These are phyloP conservation scores for Hymenoscyphus fraxineus DNA, from an alignment of 2,329 filamentous ascomycete genomes.

Conservation along the genomic window DNA sequence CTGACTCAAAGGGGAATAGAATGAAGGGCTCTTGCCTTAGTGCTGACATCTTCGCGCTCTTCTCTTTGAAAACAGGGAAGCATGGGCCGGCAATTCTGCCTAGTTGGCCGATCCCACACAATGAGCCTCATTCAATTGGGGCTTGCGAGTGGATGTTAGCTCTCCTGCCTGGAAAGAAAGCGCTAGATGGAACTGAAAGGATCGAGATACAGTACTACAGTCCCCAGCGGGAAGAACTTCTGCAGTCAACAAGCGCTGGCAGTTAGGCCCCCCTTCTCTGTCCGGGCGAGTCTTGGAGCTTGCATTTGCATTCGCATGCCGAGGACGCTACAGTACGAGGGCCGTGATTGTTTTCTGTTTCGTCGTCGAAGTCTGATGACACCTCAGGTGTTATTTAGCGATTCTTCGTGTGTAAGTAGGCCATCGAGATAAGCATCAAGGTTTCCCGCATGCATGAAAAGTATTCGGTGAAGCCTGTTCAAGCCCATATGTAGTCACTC, in stretches of 20 bases:
- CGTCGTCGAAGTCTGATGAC: slow-evolving; percentile 1
- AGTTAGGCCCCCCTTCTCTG: neutral
- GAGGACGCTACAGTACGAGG: neutral
- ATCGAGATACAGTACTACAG: neutral
- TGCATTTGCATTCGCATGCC: neutral
- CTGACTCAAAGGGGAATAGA: neutral
- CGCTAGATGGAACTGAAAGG: neutral
- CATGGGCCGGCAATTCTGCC: slow-evolving; percentile 1
- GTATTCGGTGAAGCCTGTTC: neutral
- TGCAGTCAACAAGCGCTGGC: neutral
- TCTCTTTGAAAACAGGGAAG: neutral
- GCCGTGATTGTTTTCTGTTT: neutral
- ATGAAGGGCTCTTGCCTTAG: neutral
- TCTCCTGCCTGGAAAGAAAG: neutral
- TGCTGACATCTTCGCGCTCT: neutral
- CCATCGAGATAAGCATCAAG: slow-evolving; percentile 2
- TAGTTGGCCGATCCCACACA: neutral
- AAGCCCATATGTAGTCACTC: neutral
- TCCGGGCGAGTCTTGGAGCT: neutral
- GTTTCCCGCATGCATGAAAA: slow-evolving; percentile 1
- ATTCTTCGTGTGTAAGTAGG: neutral
- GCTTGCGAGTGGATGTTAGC: slow-evolving; percentile 1
- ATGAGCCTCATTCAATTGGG: slow-evolving; percentile 5
- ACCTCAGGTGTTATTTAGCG: neutral
- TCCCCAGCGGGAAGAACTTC: neutral